Base-by-base conservation (phyloP, 345 rosid genomes). In the Erysimum cheiranthoides region DNA sequence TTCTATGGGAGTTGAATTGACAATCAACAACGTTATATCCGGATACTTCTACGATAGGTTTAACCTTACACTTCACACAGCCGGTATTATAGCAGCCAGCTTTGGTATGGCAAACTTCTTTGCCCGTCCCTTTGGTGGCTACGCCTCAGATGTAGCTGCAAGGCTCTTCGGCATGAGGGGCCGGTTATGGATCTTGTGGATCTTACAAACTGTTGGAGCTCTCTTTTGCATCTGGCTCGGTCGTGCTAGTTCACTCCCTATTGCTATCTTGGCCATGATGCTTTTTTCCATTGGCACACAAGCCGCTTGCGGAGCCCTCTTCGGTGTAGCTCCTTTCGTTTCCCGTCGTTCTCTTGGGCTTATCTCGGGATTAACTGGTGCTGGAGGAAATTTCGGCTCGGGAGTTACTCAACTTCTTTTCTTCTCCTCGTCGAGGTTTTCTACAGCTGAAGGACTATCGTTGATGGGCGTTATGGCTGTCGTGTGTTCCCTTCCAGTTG, bases 271-370 rank as follows among this genome's bases (percentile, higher is more conserved):
- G 10, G 77, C 97, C n/a, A 91, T 93, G 96, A 91, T 88, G 62
- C 86, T 91, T 21, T 89, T 89, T 83, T 89, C 97, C 0, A 2
- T 87, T 0, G 98, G 96, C 1, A 88, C 87, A 35, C 97, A 89
- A 80, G 96, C 98, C 0, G 96, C 97, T 1, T 93, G 98, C 4
- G 97, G 97, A 16, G 96, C 98, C 1, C 86, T 89, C 4, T 93
- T 89, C 3, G 98, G 95, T 1, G 71, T 93, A 53, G 87, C 89
- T 2, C 95, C 95, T 30, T 93, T 90, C 86, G 75, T 93, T 46
- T 90, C 95, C 0, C 81, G 98, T 2, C 85, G 92, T 17, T 90
- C 95, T 12, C 72, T 93, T 25, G 96, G 98, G 0, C 76, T 93
- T 57, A 87, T 93, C 18, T 88, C 89, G 0, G 97, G 98, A 1